Base-by-base conservation (phyloP, 129 eudicot species). In the Saposhnikovia divaricata region DNA sequence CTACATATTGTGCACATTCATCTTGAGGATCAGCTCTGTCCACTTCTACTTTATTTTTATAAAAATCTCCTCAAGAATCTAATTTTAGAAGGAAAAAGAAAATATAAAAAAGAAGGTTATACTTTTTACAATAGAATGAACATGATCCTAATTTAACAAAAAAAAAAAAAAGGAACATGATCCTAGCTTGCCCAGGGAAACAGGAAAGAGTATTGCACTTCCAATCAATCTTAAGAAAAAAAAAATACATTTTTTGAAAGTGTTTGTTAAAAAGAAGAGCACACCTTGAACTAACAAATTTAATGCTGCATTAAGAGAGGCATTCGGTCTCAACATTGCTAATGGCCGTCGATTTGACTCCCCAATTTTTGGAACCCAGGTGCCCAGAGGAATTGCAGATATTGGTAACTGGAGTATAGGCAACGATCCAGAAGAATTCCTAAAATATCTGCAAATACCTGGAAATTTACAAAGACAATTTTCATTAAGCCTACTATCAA, bases 351-450 rank as follows among this genome's bases (percentile, higher is more conserved):
- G 78, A 82, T 81, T 88, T n/a, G 94, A 81, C 78, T 89, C 97
- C 80, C 98, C 97, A 78, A 91, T 91, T 84, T 84, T 87, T 2
- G 98, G 98, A 79, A 91, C 97, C 98, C 97, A 93, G 53, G 98
- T 91, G 51, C 98, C 98, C 80, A 91, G 72, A 73, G 90, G 97
- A 77, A 93, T 84, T 47, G 94, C 80, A 84, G 87, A 85, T 68
- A 93, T 76, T 79, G 97, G 98, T 27, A 88, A 81, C 82, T 93
- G 97, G 74, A 93, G 91, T 75, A 91, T 82, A 18, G 98, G 98
- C 77, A 93, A 84, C 15, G 97, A 89, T 50, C 87, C 87, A 42
- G 89, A 82, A 73, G 94, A 91, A 83, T 93, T 88, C 81, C 88
- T 89, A 71, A 93, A 93, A 81, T 87, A 91, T 78, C 98, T 89